These are phyloP conservation scores for Conticribra weissflogii DNA, from an alignment of 108 stramenopile species.

Conservation along the genomic window DNA sequence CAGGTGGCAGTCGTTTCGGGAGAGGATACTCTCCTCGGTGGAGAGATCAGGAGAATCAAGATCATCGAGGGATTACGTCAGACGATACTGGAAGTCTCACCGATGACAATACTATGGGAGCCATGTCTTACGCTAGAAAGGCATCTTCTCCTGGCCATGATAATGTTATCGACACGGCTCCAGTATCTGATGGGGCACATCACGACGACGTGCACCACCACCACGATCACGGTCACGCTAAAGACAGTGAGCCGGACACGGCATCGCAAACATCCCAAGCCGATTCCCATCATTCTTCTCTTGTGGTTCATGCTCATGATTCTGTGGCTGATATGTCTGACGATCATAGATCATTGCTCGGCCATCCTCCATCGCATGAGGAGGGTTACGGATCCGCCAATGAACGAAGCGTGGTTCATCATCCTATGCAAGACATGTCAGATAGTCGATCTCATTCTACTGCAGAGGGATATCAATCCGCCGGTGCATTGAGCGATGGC, in stretches of 20 bases:
- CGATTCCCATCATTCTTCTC: constrained; percentile 6
- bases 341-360: background rate
- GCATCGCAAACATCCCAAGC: constrained; percentile 1
- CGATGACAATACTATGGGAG: background rate
- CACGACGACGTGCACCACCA: background rate
- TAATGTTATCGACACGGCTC: background rate
- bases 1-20: background rate
- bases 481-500: background rate
- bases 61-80: background rate
- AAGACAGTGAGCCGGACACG: background rate
- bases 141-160: background rate
- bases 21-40: constrained; percentile 6
- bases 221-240: background rate
- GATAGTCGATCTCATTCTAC: background rate
- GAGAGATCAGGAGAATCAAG: constrained; percentile 10
- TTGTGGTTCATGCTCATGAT: background rate
- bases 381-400: background rate
- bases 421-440: background rate
- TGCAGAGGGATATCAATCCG: background rate
- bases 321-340: background rate
- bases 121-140: background rate
- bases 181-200: background rate
- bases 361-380: background rate
- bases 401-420: background rate
- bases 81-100: background rate